Conservation (phyloP, 2,329 filamentous ascomycete genomes). For the Ophiostoma australiae region DNA sequence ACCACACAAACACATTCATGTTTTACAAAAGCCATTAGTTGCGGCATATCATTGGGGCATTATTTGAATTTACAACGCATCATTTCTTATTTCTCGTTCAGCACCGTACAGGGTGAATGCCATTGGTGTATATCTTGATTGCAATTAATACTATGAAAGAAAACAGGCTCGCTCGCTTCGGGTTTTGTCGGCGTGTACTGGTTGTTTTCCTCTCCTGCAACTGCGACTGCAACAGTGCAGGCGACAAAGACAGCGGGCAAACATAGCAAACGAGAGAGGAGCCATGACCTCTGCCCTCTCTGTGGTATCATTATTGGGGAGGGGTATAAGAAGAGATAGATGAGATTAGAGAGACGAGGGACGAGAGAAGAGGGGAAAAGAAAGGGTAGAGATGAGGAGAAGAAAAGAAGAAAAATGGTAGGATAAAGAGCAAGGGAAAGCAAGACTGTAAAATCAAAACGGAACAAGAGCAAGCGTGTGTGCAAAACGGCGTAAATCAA, state of each 20-base stretch:
- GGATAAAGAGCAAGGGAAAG: not conserved
- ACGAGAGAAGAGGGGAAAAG: not conserved
- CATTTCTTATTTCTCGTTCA: not conserved
- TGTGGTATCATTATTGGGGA: conserved; percentile 22
- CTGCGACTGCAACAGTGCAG: not conserved
- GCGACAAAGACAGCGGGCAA: conserved; percentile 15
- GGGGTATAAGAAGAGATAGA: conserved; percentile 18
- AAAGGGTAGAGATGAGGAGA: not conserved
- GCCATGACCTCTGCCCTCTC: conserved; percentile 16
- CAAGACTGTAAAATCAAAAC: not conserved
- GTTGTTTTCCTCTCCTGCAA: not conserved
- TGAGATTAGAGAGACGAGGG: conserved; percentile 1
- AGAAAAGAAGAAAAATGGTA: not conserved
- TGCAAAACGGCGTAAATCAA: not conserved
- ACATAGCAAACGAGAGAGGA: conserved; percentile 19
- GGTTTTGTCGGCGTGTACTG: not conserved
- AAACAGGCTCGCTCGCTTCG: conserved; percentile 20
- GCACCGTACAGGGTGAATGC: too few species aligned
- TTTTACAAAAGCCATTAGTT: conserved; percentile 1
- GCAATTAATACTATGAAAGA: conserved; percentile 17
- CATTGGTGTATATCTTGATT: not conserved
- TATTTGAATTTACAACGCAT: not conserved
- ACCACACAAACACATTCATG: not conserved
- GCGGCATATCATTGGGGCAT: not conserved
- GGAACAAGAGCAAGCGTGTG: not conserved